Evolutionary conservation across 371 early-diverging fungal species (phyloP).

Genomic region (Dichotomocladium elegans): DNA sequence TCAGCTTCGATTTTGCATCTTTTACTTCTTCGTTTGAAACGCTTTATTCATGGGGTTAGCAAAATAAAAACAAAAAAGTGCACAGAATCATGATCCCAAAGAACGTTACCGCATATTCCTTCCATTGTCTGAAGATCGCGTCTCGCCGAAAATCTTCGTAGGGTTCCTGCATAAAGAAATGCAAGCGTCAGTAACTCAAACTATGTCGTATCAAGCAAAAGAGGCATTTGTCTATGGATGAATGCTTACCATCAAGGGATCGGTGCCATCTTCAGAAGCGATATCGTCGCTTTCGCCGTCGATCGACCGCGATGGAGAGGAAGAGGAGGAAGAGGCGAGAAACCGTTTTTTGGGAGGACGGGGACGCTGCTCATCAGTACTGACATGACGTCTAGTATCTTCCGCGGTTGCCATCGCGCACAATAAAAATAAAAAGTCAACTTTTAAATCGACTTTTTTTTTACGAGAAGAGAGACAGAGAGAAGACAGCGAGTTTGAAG

Average conservation of each 20-base stretch:
- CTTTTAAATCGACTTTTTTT: no score
- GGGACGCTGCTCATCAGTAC: constrained; percentile 14
- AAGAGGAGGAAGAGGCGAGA: constrained; percentile 12
- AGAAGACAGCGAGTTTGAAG: no score
- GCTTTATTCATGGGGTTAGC: constrained; percentile 1
- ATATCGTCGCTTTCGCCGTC: constrained; percentile 6
- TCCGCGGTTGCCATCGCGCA: constrained; percentile 12
- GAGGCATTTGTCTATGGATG: no score
- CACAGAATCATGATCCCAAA: background rate
- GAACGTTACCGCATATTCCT: constrained; percentile 20
- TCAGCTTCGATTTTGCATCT: constrained; percentile 3
- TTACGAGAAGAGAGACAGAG: no score
- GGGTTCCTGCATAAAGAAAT: constrained; percentile 10
- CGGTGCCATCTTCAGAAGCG: constrained; percentile 13
- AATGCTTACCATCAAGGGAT: constrained; percentile 9
- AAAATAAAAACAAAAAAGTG: background rate
- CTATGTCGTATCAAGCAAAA: background rate
- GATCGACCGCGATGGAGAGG: constrained; percentile 12
- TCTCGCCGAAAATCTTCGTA: constrained; percentile 16
- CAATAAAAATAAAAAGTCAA: background rate
- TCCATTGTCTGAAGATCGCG: constrained; percentile 22
- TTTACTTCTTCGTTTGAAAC: constrained; percentile 8
- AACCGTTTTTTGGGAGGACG: constrained; percentile 18
- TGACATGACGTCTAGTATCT: constrained; percentile 7
- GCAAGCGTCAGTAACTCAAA: background rate